Base-by-base conservation (phyloP, 345 rosid genomes). In the Murraya koenigii region DNA sequence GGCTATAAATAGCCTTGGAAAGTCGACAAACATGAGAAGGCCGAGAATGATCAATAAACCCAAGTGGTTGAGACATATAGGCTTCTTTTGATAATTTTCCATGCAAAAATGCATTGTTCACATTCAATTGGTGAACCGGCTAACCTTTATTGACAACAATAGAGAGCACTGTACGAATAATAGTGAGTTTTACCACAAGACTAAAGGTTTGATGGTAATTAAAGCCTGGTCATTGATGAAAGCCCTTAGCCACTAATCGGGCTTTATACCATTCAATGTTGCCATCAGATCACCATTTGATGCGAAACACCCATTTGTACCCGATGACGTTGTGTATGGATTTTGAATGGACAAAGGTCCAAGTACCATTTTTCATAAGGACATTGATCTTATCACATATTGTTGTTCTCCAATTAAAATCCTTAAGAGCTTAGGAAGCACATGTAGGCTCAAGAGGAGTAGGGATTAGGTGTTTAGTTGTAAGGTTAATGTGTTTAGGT, bases 31-130 rank as follows among this genome's bases (percentile, higher is more conserved):
- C 56, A 68, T 74, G 17, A 15, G 47, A 6, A 14, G 55, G 32
- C 5, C 4, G 15, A 15, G 38, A 3, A 2, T 15, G 3, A 69
- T 78, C 55, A 17, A 61, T 17, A 36, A 63, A 70, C 4, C 65
- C 22, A 2, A 23, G 14, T 11, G 73, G 74, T 23, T 41, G 55
- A 1, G 11, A 1, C 49, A n/a, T 35, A n/a, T 49, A 71, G 13
- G 9, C 26, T 6, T 39, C 26, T 4, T 70, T 33, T 6, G 15
- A 4, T 3, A 77, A 58, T 0, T 13, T 8, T 0, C 68, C 41
- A 5, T 61, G 70, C 5, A 78, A 32, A 36, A 78, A 70, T 0
- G 62, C 75, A 71, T 78, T 78, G 1, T 72, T 62, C 22, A 71
- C 77, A 15, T 80, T 70, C 5, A 72, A 63, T 4, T 77, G 54